Percentiles rank a stretch among this genome's conserved stretches.
Evolutionary conservation across 495 filamentous ascomycete species (phyloP).

Genomic region (Parathielavia appendiculata): DNA sequence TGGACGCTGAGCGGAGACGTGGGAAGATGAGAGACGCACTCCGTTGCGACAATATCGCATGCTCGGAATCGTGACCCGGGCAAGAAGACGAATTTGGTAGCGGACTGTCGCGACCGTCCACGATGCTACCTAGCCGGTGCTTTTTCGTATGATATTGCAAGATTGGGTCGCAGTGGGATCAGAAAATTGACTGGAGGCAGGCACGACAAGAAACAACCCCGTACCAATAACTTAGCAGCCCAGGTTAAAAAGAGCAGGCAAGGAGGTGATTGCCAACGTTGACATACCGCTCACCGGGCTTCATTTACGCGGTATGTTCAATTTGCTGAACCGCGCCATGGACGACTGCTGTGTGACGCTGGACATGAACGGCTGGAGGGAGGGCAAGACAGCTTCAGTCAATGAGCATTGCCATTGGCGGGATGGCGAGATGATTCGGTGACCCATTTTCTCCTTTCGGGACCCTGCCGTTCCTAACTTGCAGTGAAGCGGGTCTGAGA

Average conservation of each 20-base stretch:
- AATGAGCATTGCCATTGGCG: conserved; percentile 5
- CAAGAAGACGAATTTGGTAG: neutral
- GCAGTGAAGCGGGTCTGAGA: neutral
- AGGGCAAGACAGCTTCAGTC: neutral
- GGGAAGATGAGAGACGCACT: neutral
- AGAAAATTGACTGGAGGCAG: too few species aligned
- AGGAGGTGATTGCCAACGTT: too few species aligned
- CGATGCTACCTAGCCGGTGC: neutral
- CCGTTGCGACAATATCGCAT: neutral
- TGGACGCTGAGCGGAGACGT: neutral
- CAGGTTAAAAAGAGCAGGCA: too few species aligned
- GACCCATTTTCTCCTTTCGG: neutral
- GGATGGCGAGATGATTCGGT: conserved; percentile 4
- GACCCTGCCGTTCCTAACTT: conserved; percentile 1
- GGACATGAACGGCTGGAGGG: neutral
- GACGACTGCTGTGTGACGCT: conserved; percentile 2
- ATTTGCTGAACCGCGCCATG: neutral
- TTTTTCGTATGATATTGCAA: neutral
- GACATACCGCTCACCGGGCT: neutral
- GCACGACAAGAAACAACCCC: too few species aligned
- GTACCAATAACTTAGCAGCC: too few species aligned
- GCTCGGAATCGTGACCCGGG: conserved; percentile 8
- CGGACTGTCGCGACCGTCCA: conserved; percentile 7
- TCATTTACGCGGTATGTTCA: neutral
- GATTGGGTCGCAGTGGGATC: neutral